These are phyloP conservation scores for Gossypium gossypioides DNA, from an alignment of 441 rosid genomes.

Conservation along the genomic window DNA sequence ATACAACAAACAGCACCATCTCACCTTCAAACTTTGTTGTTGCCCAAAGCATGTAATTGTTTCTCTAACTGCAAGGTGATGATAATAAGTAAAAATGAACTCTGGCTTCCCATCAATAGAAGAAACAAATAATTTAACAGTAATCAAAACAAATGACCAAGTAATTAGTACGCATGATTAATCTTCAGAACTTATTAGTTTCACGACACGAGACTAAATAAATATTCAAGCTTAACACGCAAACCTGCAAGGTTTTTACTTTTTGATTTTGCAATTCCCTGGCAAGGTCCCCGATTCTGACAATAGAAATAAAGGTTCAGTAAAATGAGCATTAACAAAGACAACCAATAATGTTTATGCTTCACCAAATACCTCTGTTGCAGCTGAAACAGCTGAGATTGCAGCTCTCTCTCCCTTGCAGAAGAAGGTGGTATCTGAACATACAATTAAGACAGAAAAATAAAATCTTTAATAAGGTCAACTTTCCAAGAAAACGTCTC, in stretches of 20 bases:
- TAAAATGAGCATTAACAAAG: neutral
- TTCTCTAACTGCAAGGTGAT: slow-evolving; percentile 49
- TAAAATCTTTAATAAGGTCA: neutral
- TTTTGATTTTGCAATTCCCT: slow-evolving; percentile 74
- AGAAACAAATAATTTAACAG: no score
- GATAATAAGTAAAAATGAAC: neutral
- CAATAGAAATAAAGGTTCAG: slow-evolving; percentile 19
- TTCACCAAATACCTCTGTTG: slow-evolving; percentile 55
- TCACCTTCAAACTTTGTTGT: slow-evolving; percentile 30
- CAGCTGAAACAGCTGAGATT: slow-evolving; percentile 49
- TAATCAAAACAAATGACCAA: no score
- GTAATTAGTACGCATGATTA: no score
- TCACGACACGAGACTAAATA: neutral
- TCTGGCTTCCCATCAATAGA: neutral
- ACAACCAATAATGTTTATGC: slow-evolving; percentile 5
- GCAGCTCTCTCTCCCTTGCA: slow-evolving; percentile 61
- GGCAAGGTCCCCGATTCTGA: slow-evolving; percentile 45
- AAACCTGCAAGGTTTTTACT: slow-evolving; percentile 65
- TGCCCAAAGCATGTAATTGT: slow-evolving; percentile 38
- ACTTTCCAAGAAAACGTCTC: no score
- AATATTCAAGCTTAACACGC: slow-evolving; percentile 13
- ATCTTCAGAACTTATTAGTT: no score
- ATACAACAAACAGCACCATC: no score
- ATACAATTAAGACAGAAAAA: slow-evolving; percentile 11
- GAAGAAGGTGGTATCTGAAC: slow-evolving; percentile 50